Evolutionary conservation across 2,329 filamentous ascomycete species (phyloP), one percentile per base, ranked within the genome.

Genomic region (Bisporella sp.): DNA sequence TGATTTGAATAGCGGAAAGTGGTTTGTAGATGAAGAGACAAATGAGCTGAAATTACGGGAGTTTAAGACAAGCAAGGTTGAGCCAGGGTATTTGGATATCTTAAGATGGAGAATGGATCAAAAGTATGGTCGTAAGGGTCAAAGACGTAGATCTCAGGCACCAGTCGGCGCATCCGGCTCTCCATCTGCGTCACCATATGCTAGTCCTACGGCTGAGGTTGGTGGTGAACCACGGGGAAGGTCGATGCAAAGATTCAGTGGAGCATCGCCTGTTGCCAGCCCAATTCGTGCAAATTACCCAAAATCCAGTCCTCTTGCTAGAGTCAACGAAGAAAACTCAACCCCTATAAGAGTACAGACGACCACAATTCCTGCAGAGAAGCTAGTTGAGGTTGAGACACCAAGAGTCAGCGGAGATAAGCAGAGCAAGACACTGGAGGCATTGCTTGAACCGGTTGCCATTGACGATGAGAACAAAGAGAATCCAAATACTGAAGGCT

Each of bases 51-150:
- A 95, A 72, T 74, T 99, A 62, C 83, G 87, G 60, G 89, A 95
- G 67, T 97, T 97, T 75, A 93, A 89, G 75, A 79, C 84, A 47
- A 81, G 86, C 58, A 89, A 89, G 49, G 88, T 96, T 49, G 92
- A 97, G 69, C 93, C 93, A 21, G 78, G 85, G 30, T 99, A 97
- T 69, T 84, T 99, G 64, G 92, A 95, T 65, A 96, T 99, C 64
- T 73, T 99, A 61, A 81, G 93, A 59, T 97, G 93, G 90, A 84
- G 93, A 65, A 84, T 87, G 71, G 93, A 99, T 66, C 92, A 97
- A 68, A 97, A 96, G 72, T 87, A 93, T 67, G 92, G 92, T 45
- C 78, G 77, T 33, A 67, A 69, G 68, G 40, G 69, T 68, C 47
- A 32, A 9, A 78, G 78, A 66, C 75, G 81, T 53, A 77, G 69